Evolutionary conservation across 78 protist genomes (phyloP), one percentile per base, ranked within the genome.

Genomic region (Reticulomyxa filosa): DNA sequence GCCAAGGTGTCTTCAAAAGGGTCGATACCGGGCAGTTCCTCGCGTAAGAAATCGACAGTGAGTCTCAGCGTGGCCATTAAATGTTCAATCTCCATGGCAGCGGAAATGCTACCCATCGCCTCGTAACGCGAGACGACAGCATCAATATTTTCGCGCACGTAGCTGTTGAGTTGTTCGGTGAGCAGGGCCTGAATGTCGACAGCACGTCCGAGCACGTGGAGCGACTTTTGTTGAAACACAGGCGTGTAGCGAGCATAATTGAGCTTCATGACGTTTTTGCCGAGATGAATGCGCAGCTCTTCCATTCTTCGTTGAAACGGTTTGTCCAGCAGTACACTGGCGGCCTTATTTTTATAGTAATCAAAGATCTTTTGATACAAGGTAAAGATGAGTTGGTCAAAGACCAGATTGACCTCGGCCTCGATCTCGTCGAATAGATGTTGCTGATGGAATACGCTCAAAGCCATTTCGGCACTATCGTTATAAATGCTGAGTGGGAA

Each of bases 351-450:
- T 22, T 59, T 59, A 46, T 26, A 59, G 10, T 59, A 59, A 6
- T 26, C 37, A 46, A 59, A 59, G 6, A 59, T 26, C 38, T 59
- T 46, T 7, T 26, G 20, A 46, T 38, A 59, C 25, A 59, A 22
- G 37, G 34, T 38, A 5, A 34, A 7, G 38, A 59, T 6, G 20
- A 59, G 65, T 17, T 59, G 65, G 38, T 59, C 65, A 22, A 59
- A 59, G 11, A 46, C 10, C 38, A 59, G 65, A 10, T 59, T 59
- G 65, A 8, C 10, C 37, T 59, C 65, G 37, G 65, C 65, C 38
- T 59, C 65, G 5, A 59, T 59, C 38, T 59, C 65, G 25, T 59
- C 65, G 25, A 59, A 59, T 13, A 59, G 65, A 22, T 25, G 37
- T 6, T 27, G 65, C 65, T 59, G 65, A 11, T 59, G 17, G 34